phyloP scores from a whole-genome alignment of 495 filamentous ascomycete genomes.

The Penicillium roqueforti region DNA sequence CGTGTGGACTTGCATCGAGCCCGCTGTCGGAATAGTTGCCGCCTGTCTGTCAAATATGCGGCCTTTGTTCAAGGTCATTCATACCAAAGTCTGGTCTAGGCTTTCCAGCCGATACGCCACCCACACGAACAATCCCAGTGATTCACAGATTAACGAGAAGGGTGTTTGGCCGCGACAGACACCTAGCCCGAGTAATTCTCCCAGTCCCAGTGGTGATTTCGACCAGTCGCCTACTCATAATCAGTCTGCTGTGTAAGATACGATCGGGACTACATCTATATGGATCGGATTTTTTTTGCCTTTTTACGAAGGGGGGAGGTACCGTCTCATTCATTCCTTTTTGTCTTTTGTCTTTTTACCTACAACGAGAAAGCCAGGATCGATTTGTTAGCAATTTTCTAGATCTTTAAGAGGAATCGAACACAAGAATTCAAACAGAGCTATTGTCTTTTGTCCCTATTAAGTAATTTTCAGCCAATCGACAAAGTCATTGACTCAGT shows the following conservation, averaged over 20 bases:
- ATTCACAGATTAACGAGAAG: slow-evolving; percentile 19
- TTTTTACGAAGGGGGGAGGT: too few relatives aligned
- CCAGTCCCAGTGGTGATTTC: background rate
- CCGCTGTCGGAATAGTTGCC: slow-evolving; percentile 33
- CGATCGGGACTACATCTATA: background rate
- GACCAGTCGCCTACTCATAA: background rate
- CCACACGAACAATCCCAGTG: slow-evolving; percentile 6
- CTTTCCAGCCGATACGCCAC: background rate
- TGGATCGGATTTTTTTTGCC: background rate
- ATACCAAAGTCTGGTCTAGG: slow-evolving; percentile 19
- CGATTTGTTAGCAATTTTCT: background rate
- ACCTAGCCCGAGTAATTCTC: slow-evolving; percentile 8
- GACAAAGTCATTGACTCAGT: background rate
- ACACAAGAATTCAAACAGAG: background rate
- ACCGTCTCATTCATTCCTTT: too few relatives aligned
- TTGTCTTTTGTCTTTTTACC: background rate
- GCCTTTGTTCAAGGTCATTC: slow-evolving; percentile 27
- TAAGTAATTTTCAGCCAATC: background rate
- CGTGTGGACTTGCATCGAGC: slow-evolving; percentile 39
- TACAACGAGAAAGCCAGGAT: background rate
- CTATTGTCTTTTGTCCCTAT: background rate
- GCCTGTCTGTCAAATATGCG: slow-evolving; percentile 35
- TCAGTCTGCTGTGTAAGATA: background rate
- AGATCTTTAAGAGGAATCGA: background rate
- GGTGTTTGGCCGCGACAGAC: slow-evolving; percentile 8